Evolutionary conservation across 345 rosid species (phyloP).

Genomic region (Turritis glabra): DNA sequence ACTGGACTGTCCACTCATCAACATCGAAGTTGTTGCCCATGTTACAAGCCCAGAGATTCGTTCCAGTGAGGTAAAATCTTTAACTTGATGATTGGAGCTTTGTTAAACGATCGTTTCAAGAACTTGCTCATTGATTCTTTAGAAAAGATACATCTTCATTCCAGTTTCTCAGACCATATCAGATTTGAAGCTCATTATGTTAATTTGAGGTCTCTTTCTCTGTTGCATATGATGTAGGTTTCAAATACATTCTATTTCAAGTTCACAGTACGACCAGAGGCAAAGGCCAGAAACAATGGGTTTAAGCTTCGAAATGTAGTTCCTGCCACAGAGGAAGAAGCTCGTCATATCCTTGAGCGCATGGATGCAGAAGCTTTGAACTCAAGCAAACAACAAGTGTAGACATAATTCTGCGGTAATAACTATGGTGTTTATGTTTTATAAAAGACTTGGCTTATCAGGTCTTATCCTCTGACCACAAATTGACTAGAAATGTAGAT

Average conservation of each 20-base stretch:
- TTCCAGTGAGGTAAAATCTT: constrained; percentile 69
- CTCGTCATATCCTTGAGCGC: constrained; percentile 66
- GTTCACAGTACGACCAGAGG: constrained; percentile 73
- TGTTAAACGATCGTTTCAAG: background rate
- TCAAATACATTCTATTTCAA: constrained; percentile 81
- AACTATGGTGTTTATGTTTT: background rate
- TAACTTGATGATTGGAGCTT: background rate
- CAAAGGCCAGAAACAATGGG: constrained; percentile 53
- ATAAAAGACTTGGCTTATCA: constrained; percentile 1
- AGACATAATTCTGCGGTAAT: background rate
- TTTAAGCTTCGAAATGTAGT: constrained; percentile 68
- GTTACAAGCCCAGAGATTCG: constrained; percentile 93
- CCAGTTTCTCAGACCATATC: background rate
- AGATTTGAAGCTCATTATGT: background rate
- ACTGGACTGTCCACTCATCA: constrained; percentile 69
- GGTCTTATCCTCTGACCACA: background rate
- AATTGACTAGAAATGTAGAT: background rate
- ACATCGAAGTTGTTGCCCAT: constrained; percentile 92
- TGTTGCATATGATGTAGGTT: constrained; percentile 51
- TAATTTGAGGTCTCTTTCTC: background rate
- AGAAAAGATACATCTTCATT: background rate
- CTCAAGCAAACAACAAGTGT: constrained; percentile 23
- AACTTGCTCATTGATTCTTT: background rate
- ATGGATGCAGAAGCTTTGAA: constrained; percentile 60
- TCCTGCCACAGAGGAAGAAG: constrained; percentile 91